phyloP scores from a whole-genome alignment of 2,329 filamentous ascomycete genomes.

The Epichloe gansuensis region DNA sequence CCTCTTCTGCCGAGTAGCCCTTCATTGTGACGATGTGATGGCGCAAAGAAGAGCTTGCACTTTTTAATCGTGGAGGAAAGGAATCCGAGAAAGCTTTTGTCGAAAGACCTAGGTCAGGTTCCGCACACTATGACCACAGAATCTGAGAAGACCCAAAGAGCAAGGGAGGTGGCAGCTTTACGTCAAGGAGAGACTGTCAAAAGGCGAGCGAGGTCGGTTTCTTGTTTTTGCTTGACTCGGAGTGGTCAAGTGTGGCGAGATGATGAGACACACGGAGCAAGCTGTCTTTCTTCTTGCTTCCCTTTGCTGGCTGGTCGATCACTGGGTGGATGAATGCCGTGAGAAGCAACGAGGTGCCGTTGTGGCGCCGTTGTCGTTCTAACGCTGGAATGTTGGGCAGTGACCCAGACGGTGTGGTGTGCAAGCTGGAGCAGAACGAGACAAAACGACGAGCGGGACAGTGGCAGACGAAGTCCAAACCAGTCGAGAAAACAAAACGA shows the following conservation, averaged over 20 bases:
- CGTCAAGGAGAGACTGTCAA: too few species aligned
- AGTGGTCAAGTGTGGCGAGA: not conserved
- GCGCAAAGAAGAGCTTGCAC: not conserved
- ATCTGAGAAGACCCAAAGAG: not conserved
- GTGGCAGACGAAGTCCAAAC: not conserved
- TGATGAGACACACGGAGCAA: not conserved
- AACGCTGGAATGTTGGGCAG: slow-evolving; percentile 1
- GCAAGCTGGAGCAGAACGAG: not conserved
- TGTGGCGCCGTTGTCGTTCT: not conserved
- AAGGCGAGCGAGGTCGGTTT: not conserved
- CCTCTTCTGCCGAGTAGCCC: slow-evolving; percentile 17
- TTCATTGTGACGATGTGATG: slow-evolving; percentile 13
- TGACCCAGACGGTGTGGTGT: not conserved
- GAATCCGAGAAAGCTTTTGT: not conserved
- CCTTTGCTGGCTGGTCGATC: not conserved
- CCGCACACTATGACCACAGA: not conserved
- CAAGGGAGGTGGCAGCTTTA: not conserved
- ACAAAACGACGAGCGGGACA: not conserved
- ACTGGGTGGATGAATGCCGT: not conserved
- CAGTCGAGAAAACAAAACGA: too few species aligned
- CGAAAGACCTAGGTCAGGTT: not conserved
- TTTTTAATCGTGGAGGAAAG: too few species aligned
- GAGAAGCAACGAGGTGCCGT: not conserved
- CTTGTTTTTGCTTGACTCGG: not conserved
- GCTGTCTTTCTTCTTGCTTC: not conserved